Percentiles rank a stretch among this genome's conserved stretches.
phyloP scores from a whole-genome alignment of 352 stramenopile species.

The Globisporangium nagaii region DNA sequence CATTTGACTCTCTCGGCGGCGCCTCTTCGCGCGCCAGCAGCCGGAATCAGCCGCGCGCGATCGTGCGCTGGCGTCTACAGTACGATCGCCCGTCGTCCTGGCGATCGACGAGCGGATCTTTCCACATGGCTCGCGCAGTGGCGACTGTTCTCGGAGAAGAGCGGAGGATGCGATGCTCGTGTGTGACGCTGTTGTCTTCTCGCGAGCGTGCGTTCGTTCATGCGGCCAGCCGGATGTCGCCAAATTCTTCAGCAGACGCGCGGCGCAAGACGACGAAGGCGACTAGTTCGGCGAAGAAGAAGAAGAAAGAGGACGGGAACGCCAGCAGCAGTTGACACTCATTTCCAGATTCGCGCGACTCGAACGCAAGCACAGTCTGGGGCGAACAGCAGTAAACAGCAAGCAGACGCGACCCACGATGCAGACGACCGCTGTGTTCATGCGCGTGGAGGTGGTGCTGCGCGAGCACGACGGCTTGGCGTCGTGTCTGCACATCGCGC shows the following conservation, averaged over 20 bases:
- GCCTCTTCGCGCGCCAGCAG: not conserved
- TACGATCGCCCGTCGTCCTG: not conserved
- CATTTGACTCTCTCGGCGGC: not conserved
- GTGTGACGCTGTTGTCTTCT: not conserved
- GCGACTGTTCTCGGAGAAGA: too few species aligned
- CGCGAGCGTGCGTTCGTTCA: not conserved
- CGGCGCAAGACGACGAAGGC: not conserved
- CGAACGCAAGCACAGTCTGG: not conserved
- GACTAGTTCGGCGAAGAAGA: not conserved
- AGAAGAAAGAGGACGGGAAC: not conserved
- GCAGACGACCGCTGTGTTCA: conserved; percentile 12
- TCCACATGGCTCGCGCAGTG: too few species aligned
- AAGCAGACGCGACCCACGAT: not conserved
- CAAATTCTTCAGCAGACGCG: not conserved
- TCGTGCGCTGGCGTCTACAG: conserved; percentile 3
- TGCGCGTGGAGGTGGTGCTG: conserved; percentile 33
- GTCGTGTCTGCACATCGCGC: conserved; percentile 36
- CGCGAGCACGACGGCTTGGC: conserved; percentile 41
- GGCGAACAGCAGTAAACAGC: not conserved
- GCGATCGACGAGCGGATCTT: too few species aligned
- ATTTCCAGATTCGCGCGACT: not conserved
- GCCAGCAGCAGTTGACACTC: not conserved
- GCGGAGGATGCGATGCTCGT: too few species aligned
- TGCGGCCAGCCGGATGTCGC: not conserved
- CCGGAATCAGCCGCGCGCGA: not conserved